These are phyloP conservation scores for Tympanopsis confertula DNA, from an alignment of 2,329 filamentous ascomycete species.

Conservation along the genomic window DNA sequence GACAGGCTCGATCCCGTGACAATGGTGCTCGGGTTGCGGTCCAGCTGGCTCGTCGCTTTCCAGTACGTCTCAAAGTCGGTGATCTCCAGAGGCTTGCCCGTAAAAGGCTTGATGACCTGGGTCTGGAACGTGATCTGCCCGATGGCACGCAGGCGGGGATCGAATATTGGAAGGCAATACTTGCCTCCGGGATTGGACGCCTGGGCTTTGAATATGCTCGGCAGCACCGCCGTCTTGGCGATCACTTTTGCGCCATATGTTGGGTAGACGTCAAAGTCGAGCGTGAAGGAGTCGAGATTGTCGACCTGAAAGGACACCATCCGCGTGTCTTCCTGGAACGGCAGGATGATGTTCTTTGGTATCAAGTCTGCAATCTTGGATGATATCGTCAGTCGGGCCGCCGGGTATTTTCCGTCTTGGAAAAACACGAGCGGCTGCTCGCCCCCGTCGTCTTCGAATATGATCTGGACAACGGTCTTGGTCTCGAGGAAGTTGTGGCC, in stretches of 20 bases:
- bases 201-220: constrained; percentile 68
- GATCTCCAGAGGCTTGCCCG: constrained; percentile 83
- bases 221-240: constrained; percentile 84
- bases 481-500: constrained; percentile 98
- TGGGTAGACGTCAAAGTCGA: constrained; percentile 95
- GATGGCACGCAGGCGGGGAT: constrained; percentile 80
- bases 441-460: constrained; percentile 63
- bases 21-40: constrained; percentile 73
- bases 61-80: constrained; percentile 98
- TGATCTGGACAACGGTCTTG: constrained; percentile 89
- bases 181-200: constrained; percentile 58
- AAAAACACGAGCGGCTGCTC: constrained; percentile 83
- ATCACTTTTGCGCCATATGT: constrained; percentile 97
- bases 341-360: constrained; percentile 86
- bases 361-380: constrained; percentile 94
- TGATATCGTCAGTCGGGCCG: constrained; percentile 86
- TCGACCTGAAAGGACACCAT: constrained; percentile 94
- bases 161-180: constrained; percentile 82
- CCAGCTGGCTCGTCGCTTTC: constrained; percentile 92
- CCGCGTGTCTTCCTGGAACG: constrained; percentile 90
- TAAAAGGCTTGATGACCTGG: constrained; percentile 93
- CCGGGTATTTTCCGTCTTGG: constrained; percentile 91
- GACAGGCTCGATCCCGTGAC: constrained; percentile 91
- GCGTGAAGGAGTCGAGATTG: constrained; percentile 78
- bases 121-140: constrained; percentile 89